phyloP scores from a whole-genome alignment of 176 grass and related monocot genomes.

The Aegilops speltoides region DNA sequence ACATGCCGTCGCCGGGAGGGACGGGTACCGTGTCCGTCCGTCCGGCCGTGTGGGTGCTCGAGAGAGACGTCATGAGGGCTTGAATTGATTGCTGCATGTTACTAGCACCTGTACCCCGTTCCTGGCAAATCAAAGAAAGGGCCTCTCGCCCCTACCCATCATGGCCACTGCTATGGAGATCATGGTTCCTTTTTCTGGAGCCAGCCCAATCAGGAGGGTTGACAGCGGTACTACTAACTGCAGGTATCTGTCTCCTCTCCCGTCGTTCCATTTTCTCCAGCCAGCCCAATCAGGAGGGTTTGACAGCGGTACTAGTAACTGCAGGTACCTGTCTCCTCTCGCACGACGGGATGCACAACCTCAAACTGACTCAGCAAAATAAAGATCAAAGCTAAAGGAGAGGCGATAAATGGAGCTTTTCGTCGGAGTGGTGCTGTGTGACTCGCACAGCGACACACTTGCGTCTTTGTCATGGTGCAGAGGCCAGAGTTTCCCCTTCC shows the following conservation, averaged over 20 bases:
- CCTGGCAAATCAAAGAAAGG: slow-evolving; percentile 46
- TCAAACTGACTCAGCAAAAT: neutral
- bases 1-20: neutral
- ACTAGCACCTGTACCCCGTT: neutral
- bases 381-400: neutral
- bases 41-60: neutral
- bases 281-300: too few relatives aligned
- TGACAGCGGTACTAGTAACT: too few relatives aligned
- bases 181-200: neutral
- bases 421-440: too few relatives aligned
- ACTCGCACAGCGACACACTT: too few relatives aligned
- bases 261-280: too few relatives aligned
- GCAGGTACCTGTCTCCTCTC: too few relatives aligned
- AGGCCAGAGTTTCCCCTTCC: too few relatives aligned
- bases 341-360: neutral
- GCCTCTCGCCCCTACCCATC: neutral
- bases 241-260: slow-evolving; percentile 32
- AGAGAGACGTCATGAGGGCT: neutral
- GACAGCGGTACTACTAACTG: neutral
- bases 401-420: too few relatives aligned
- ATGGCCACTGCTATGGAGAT: neutral
- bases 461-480: too few relatives aligned
- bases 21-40: too few relatives aligned
- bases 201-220: neutral
- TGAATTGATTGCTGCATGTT: slow-evolving; percentile 23